Conservation (phyloP, 75 land plant species). For the Cryptomeria japonica region DNA sequence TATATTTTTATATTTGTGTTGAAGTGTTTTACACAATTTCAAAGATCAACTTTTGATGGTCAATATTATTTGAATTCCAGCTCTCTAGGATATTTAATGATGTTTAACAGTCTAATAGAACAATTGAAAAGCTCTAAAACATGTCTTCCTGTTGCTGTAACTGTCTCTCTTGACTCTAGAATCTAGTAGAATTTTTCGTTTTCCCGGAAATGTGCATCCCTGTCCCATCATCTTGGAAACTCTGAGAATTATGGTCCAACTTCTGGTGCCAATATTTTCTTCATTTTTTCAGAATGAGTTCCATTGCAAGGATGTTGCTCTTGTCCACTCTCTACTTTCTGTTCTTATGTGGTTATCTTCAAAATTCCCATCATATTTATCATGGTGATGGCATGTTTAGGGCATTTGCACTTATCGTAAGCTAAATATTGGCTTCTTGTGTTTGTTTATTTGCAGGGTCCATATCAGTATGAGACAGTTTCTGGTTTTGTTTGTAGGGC, state of each 20-base stretch:
- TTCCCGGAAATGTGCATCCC: too few species aligned
- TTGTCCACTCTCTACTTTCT: neutral
- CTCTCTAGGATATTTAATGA: too few species aligned
- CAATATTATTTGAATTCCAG: too few species aligned
- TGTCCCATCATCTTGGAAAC: too few species aligned
- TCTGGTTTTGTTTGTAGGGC: constrained; percentile 97
- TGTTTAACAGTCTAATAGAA: too few species aligned
- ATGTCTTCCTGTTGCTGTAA: too few species aligned
- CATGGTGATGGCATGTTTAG: constrained; percentile 1
- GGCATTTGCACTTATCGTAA: neutral
- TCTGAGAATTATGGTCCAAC: neutral
- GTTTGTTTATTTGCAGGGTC: constrained; percentile 47
- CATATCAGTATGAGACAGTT: constrained; percentile 93
- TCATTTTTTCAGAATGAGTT: neutral
- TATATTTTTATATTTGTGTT: too few species aligned
- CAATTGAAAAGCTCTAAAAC: too few species aligned
- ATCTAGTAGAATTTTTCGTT: too few species aligned
- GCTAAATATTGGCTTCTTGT: neutral
- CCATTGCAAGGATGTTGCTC: neutral
- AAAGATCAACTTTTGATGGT: too few species aligned
- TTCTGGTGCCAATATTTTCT: neutral
- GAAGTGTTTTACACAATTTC: too few species aligned
- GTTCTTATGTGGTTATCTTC: neutral
- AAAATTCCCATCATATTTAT: neutral
- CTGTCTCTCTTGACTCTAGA: too few species aligned